Base-by-base conservation (phyloP, 73 alveolate species). In the Symbiodinium natans region DNA sequence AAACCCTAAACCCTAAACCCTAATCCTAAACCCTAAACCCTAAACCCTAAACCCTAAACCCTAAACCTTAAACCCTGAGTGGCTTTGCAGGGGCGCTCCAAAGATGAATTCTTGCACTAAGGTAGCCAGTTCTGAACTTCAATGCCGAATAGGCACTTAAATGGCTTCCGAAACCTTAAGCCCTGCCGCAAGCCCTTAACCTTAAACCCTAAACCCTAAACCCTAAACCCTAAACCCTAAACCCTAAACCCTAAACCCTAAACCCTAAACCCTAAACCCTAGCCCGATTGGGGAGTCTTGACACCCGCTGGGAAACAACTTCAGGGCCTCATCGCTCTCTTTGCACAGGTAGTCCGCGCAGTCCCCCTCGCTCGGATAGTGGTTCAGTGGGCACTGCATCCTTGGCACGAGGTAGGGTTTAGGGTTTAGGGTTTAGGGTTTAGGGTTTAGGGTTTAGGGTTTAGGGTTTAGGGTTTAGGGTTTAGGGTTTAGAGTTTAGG, bases 371-470 rank as follows among this genome's bases (percentile, higher is more conserved):
- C 84, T 74, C 41, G 84, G 84, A 13, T 31, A 74, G 31, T 74
- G 84, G 84, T 74, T 74, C 84, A 74, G 41, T 15, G 84, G 84
- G 84, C 84, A 74, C 42, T 74, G 31, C 84, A 74, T 74, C 84
- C 84, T 74, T 23, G 29, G 84, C 29, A 23, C 9, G 38, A 63
- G 80, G 33, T 56, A 8, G 6, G 31, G 31, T 52, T 52, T 52
- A 0, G 31, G 71, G 71, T 52, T 52, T 52, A 52, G 31, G 71
- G n/a, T 15, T 15, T 52, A 52, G 29, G 71, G 27, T 8, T 10
- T 52, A 52, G 71, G 71, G 71, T 52, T 11, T 15, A 15, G 31
- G 71, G 71, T 5, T 2, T 52, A 17, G 1, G 17, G 68, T 21
- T 52, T 52, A 1, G 1, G 68, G 68, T 21, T 52, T 0, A 4